Base-by-base conservation (phyloP, 352 stramenopile genomes). In the Globisporangium perplexum region DNA sequence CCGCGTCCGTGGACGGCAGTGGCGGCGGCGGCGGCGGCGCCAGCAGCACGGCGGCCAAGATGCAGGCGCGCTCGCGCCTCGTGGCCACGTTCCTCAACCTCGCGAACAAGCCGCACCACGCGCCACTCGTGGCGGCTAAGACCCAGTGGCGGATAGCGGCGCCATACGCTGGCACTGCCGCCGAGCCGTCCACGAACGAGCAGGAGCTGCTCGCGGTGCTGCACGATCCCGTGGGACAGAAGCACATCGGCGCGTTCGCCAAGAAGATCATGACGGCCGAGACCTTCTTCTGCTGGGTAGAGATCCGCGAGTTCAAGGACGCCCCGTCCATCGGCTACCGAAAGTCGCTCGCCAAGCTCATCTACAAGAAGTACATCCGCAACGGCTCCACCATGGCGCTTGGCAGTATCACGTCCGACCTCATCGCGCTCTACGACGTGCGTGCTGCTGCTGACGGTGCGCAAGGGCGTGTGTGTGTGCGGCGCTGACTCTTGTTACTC, bases 341-440 rank as follows among this genome's bases (percentile, higher is more conserved):
- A 47, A 79, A 85, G 48, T 86, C 70, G 8, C 68, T 89, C 22
- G 83, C 78, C 55, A 91, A 91, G 55, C 74, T 91, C 56, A 90
- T 93, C 46, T 87, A 91, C 64, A 83, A 80, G 44, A 90, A 93
- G 54, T 93, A 93, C 59, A 83, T 93, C 57, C 86, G 86, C 48
- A 73, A 75, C 33, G 78, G 78, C 28, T 78, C 81, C 3, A 70
- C 77, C 1, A 91, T 91, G 81, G 78, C 74, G 8, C 72, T 91
- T 0, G 77, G 78, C 23, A 84, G 81, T 53, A 85, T 91, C 57
- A 88, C 74, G 7, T 83, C 74, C 23, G 80, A 91, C 38, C 65
- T 88, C 14, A 83, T 89, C 38, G 72, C 58, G 5, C 57, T 70
- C 14, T 90, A 88, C 53, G 80, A 90, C 44, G 80, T 90, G 63